Evolutionary conservation across 257 asterid genomes (phyloP).

Genomic region (Mentha longifolia): DNA sequence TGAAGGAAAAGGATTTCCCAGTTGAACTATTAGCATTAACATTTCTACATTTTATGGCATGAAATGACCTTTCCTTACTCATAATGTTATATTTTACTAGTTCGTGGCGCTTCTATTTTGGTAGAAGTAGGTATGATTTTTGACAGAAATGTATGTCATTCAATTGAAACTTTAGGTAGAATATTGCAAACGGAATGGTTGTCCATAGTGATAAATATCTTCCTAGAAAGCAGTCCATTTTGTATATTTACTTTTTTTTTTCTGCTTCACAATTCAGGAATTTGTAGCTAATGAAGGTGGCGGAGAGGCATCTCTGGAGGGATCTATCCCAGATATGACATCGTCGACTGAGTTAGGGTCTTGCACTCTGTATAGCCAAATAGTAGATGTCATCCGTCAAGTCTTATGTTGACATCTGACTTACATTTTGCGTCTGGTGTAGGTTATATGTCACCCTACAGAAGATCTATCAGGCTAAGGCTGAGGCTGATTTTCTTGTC

Average conservation of each 20-base stretch:
- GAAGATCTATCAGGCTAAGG: slow-evolving; percentile 92
- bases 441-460: slow-evolving; percentile 87
- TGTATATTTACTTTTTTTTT: slow-evolving; percentile 24
- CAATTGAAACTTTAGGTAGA: neutral
- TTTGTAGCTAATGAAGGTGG: slow-evolving; percentile 88
- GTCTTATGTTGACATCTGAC: slow-evolving; percentile 7
- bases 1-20: neutral
- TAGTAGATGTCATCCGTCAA: neutral
- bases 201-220: slow-evolving; percentile 8
- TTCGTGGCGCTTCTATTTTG: slow-evolving; percentile 1
- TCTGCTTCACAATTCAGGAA: slow-evolving; percentile 52
- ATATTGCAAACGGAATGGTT: neutral
- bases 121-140: neutral
- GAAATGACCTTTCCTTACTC: neutral
- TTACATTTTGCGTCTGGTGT: slow-evolving; percentile 35
- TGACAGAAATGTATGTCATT: neutral
- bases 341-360: slow-evolving; percentile 93
- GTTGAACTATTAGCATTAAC: neutral
- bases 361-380: slow-evolving; percentile 30
- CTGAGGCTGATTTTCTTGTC: slow-evolving; percentile 84
- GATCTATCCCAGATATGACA: slow-evolving; percentile 98
- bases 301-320: slow-evolving; percentile 97
- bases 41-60: slow-evolving; percentile 1
- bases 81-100: neutral
- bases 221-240: slow-evolving; percentile 18